Evolutionary conservation across 1,139 yeast species (phyloP), one percentile per base, ranked within the genome.

Genomic region (Kluyveromyces marxianus): DNA sequence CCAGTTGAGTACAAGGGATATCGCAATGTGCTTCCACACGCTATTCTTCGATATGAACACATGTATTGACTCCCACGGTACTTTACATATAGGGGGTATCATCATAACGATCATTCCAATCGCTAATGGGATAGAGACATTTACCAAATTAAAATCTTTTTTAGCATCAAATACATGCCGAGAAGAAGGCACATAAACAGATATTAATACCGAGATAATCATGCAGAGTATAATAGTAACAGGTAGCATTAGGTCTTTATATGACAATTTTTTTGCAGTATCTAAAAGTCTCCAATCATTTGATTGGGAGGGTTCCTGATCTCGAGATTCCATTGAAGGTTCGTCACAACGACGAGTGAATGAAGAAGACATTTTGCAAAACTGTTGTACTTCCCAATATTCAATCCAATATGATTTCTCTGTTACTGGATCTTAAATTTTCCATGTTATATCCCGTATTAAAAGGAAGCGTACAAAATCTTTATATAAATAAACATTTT

Each of bases 41-140:
- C 56, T 54, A 33, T 50, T 57, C 21, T 55, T 52, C 6, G 47
- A 35, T 30, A 69, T 44, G 7, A 64, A 50, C 7, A 42, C 46
- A 47, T 60, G 67, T 25, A 69, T 49, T 7, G 57, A 60, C 52
- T 77, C 82, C 72, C 76, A 77, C 54, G 71, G 68, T 8, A 78
- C 75, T 50, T 75, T 75, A 57, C 80, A 75, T 38, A 78, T 60
- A 7, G 79, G 79, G 2, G 83, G 83, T 21, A 74, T 65, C 79
- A 78, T 77, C 83, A 78, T 78, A 14, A 75, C 67, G 14, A 78
- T 66, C 48, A 77, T 58, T 0, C 83, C 83, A 7, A 76, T 61
- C 1, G 78, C 76, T 28, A 77, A 59, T 0, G 83, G 83, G 6
- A 73, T 42, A 7, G 51, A 48, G 30, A 48, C 50, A 14, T 46